Conservation (phyloP, 352 stramenopile genomes). For the Pythium myriotylum region DNA sequence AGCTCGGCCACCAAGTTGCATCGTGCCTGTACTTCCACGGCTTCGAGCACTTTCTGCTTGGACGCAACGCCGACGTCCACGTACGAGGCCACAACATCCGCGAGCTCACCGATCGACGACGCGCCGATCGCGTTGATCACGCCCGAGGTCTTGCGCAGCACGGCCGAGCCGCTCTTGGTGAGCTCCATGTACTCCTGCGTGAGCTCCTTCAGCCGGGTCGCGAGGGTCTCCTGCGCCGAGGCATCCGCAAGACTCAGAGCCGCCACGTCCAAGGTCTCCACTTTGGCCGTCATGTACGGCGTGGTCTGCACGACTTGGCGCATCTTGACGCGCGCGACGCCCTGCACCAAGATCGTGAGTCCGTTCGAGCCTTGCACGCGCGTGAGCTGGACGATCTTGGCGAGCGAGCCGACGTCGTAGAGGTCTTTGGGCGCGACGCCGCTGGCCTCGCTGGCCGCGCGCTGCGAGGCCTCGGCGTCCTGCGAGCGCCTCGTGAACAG, state of each 20-base stretch:
- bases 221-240: slow-evolving; percentile 37
- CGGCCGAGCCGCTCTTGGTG: slow-evolving; percentile 52
- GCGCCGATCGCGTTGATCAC: slow-evolving; percentile 68
- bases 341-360: slow-evolving; percentile 74
- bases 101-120: slow-evolving; percentile 60
- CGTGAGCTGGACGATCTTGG: slow-evolving; percentile 78
- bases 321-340: slow-evolving; percentile 55
- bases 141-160: slow-evolving; percentile 57
- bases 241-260: neutral
- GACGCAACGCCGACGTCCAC: slow-evolving; percentile 51
- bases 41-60: slow-evolving; percentile 68
- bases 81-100: slow-evolving; percentile 74
- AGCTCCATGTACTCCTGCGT: slow-evolving; percentile 70
- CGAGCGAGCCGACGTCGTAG: slow-evolving; percentile 62
- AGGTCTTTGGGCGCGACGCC: slow-evolving; percentile 36
- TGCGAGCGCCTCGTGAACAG: slow-evolving; percentile 56
- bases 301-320: slow-evolving; percentile 47
- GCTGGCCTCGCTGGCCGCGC: slow-evolving; percentile 18
- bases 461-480: neutral
- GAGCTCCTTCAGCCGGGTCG: slow-evolving; percentile 59
- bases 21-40: slow-evolving; percentile 40
- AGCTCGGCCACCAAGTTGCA: slow-evolving; percentile 54
- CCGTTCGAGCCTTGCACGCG: slow-evolving; percentile 51
- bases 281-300: slow-evolving; percentile 60
- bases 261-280: slow-evolving; percentile 6